These are phyloP conservation scores for Tetradesmus obliquus DNA, from an alignment of 139 green algal species.

Conservation along the genomic window DNA sequence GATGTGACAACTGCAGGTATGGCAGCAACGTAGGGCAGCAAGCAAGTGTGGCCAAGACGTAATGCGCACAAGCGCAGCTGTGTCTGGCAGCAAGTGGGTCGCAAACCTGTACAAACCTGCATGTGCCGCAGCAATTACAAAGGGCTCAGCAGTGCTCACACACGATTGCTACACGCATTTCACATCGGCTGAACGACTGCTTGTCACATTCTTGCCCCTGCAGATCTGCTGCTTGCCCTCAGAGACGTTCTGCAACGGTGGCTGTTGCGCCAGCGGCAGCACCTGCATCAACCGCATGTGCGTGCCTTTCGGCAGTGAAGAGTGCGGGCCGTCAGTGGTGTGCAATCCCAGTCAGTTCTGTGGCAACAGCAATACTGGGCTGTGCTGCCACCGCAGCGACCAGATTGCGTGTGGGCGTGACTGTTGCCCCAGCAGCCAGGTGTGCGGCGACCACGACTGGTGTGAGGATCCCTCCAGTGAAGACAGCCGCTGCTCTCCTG, in stretches of 20 bases:
- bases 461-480: no score
- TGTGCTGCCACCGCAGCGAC: neutral
- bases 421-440: neutral
- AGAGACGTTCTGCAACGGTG: constrained; percentile 7
- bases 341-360: neutral
- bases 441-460: no score
- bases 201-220: neutral
- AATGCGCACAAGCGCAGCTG: no score
- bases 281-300: constrained; percentile 8
- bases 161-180: no score
- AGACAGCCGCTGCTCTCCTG: no score
- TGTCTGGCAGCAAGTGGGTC: no score
- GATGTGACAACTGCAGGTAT: no score
- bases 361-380: neutral
- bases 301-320: neutral
- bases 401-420: neutral
- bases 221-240: neutral
- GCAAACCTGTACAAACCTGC: no score
- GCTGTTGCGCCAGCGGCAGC: neutral
- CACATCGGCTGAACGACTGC: neutral
- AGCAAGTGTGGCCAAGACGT: no score
- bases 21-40: no score
- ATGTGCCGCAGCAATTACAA: no score
- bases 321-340: neutral
- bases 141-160: no score